phyloP scores from a whole-genome alignment of 2,329 filamentous ascomycete genomes.

The Akanthomyces uredinophilus region DNA sequence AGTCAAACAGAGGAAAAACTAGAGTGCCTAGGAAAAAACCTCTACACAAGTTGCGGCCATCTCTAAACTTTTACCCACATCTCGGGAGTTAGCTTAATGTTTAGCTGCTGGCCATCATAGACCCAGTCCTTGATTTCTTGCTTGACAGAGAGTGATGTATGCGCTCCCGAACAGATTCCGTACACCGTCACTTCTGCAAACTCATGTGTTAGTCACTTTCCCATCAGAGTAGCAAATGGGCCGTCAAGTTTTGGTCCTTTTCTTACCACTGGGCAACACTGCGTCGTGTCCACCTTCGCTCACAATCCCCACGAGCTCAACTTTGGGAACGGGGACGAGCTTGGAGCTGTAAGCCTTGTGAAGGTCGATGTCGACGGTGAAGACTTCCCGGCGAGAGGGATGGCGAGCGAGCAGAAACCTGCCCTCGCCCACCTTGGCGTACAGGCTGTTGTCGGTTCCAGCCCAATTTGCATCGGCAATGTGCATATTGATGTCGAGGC shows the following conservation, averaged over 20 bases:
- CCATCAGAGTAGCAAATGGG: background rate
- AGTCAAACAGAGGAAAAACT: no score
- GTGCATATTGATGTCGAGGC: background rate
- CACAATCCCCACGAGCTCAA: conserved; percentile 49
- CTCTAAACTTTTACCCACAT: background rate
- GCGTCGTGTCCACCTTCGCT: background rate
- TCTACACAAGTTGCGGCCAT: no score
- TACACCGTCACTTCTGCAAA: background rate
- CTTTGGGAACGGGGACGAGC: conserved; percentile 81
- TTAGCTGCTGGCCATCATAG: background rate
- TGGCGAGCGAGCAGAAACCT: background rate
- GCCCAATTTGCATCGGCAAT: background rate
- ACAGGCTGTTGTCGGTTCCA: background rate
- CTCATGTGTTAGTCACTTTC: background rate
- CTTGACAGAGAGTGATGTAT: background rate
- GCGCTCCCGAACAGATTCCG: background rate
- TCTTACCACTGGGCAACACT: background rate
- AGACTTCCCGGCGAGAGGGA: background rate
- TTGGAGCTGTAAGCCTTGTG: conserved; percentile 81
- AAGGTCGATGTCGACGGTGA: conserved; percentile 53
- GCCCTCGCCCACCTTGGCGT: background rate
- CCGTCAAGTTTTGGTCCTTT: background rate
- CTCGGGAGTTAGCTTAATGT: background rate
- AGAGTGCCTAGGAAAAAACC: no score
- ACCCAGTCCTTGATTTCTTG: background rate